A percentile compares a stretch with the other conserved stretches of the same genome.
Evolutionary conservation across 2,329 filamentous ascomycete species (phyloP).

Genomic region (Aspergillus neoniger): DNA sequence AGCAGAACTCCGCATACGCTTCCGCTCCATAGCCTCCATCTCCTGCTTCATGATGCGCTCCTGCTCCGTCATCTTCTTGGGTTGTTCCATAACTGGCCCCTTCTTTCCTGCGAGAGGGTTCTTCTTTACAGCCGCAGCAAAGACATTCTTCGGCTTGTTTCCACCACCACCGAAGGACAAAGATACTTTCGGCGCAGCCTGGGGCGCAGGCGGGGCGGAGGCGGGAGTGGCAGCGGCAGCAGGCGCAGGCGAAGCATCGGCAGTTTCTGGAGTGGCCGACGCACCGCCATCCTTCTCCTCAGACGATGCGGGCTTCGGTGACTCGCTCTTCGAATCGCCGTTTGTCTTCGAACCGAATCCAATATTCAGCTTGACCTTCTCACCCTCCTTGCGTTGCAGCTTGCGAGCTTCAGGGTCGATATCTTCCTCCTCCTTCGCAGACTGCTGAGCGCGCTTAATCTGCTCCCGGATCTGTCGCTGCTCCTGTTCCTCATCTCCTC

Average conservation of each 20-base stretch:
- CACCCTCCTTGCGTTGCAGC: conserved; percentile 64
- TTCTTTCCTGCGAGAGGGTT: conserved; percentile 72
- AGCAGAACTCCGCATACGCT: conserved; percentile 50
- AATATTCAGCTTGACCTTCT: conserved; percentile 73
- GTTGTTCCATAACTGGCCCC: conserved; percentile 57
- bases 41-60: conserved; percentile 89
- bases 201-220: conserved; percentile 19
- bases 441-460: conserved; percentile 71
- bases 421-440: conserved; percentile 52
- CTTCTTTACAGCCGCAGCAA: conserved; percentile 63
- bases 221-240: conserved; percentile 15
- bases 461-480: conserved; percentile 80
- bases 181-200: conserved; percentile 50
- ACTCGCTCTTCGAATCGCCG: conserved; percentile 25
- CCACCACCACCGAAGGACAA: conserved; percentile 63
- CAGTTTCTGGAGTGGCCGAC: conserved; percentile 16
- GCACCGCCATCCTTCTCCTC: conserved; percentile 22
- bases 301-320: conserved; percentile 26
- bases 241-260: conserved; percentile 20
- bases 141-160: conserved; percentile 64
- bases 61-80: conserved; percentile 84
- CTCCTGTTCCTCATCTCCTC: conserved; percentile 87
- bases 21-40: conserved; percentile 62
- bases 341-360: conserved; percentile 43
- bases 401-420: conserved; percentile 45